phyloP scores from a whole-genome alignment of 148 eudicot species.

The Rhododendron simsii region DNA sequence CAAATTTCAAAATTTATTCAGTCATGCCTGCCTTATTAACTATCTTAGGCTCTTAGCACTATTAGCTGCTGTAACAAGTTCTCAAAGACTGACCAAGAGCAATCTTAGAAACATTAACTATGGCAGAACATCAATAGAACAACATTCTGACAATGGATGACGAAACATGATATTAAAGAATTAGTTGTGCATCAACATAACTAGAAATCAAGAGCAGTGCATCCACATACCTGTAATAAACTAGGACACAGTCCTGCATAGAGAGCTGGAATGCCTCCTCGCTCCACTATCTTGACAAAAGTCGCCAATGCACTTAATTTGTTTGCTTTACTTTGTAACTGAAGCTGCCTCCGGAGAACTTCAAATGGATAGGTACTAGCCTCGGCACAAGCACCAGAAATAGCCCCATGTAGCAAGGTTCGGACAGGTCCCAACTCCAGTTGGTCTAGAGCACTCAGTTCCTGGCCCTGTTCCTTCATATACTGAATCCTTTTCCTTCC shows the following conservation, averaged over 20 bases:
- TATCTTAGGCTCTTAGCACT: neutral
- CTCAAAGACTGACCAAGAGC: neutral
- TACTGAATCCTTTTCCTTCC: conserved; percentile 46
- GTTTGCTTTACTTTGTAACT: conserved; percentile 44
- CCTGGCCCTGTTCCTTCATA: conserved; percentile 48
- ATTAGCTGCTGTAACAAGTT: neutral
- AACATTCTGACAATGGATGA: neutral
- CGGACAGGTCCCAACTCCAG: conserved; percentile 56
- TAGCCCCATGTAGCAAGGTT: conserved; percentile 60
- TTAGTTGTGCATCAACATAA: neutral
- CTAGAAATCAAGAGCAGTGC: neutral
- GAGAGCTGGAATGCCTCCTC: conserved; percentile 56
- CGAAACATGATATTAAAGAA: neutral
- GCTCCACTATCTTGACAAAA: conserved; percentile 45
- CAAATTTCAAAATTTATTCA: neutral
- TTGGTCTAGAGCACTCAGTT: conserved; percentile 47
- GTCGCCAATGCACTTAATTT: conserved; percentile 51
- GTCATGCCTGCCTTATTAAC: neutral
- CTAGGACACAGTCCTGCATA: conserved; percentile 72
- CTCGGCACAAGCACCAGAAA: conserved; percentile 78
- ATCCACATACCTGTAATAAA: conserved; percentile 51
- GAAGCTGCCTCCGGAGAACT: conserved; percentile 63
- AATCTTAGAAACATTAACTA: neutral
- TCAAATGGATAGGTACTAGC: conserved; percentile 69
- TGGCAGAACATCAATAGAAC: neutral